A percentile compares a stretch with the other conserved stretches of the same genome.
phyloP scores from a whole-genome alignment of 1,139 yeast species.

The Hansenula sp. region DNA sequence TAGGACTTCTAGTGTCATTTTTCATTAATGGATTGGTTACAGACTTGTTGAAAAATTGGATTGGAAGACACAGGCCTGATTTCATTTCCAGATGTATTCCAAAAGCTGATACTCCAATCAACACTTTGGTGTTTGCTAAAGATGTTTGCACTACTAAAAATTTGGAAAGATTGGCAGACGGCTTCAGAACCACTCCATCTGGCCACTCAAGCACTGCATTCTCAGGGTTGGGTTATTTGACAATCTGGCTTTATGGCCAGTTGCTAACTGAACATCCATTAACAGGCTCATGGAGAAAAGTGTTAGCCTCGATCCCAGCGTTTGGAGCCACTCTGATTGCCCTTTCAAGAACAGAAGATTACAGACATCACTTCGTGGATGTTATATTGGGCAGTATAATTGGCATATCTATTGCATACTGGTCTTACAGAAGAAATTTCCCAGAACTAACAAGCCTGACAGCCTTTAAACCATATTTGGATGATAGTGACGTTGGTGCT shows the following conservation, averaged over 20 bases:
- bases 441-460: conserved; percentile 29
- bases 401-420: conserved; percentile 43
- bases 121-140: conserved; percentile 46
- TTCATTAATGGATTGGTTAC: conserved; percentile 56
- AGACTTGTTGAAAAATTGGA: conserved; percentile 64
- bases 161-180: conserved; percentile 49
- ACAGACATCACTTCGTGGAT: conserved; percentile 75
- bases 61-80: conserved; percentile 79
- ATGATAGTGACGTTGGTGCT: conserved; percentile 30
- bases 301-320: conserved; percentile 37
- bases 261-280: conserved; percentile 35
- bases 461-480: conserved; percentile 34
- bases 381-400: conserved; percentile 55
- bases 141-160: conserved; percentile 61
- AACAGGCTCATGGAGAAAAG: conserved; percentile 55
- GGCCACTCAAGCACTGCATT: conserved; percentile 69
- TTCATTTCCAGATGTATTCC: conserved; percentile 71
- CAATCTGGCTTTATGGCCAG: conserved; percentile 67
- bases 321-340: conserved; percentile 66
- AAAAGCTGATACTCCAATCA: conserved; percentile 38
- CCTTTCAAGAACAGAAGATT: conserved; percentile 70
- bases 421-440: conserved; percentile 46
- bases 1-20: conserved; percentile 51
- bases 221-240: conserved; percentile 61
- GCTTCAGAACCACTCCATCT: conserved; percentile 76